Evolutionary conservation across 192 early-diverging fungal species (phyloP), one percentile per base, ranked within the genome.

Genomic region (Linnemannia elongata): DNA sequence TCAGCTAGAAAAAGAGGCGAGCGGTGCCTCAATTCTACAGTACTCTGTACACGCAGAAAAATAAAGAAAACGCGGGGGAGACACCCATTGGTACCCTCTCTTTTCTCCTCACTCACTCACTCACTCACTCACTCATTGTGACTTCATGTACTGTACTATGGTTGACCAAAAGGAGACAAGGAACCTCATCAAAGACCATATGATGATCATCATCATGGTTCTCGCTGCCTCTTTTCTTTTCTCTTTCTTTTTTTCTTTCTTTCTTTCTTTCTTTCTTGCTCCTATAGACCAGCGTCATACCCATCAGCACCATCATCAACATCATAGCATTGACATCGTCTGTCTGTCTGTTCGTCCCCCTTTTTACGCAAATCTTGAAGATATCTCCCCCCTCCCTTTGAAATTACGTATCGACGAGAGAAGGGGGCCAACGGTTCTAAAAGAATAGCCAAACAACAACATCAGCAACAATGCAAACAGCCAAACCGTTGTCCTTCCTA

Each of bases 21-120:
- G 69, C 69, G 38, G 69, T 69, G 55, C 55, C 55, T 57, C 55
- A 57, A 52, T 45, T 45, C n/a, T n/a, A n/a, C n/a, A n/a, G 18
- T 22, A 24, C 12, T 3, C 20, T 20, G 0, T 24, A n/a, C n/a
- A 6, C 8, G 8, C n/a, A 9, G 55, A 60, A 9, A 66, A 30
- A 66, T 27, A 57, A 13, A 10, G 13, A 66, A 66, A 66, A 35
- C 27, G 60, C 60, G 60, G 60, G 60, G 60, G 60, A 66, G n/a
- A 33, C 55, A 66, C 7, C 27, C 60, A 66, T 66, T 57, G 55
- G 55, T 57, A 27, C 55, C 55, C n/a, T 60, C n/a, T 27, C 6
- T 57, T n/a, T n/a, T n/a, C n/a, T n/a, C n/a, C n/a, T n/a, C n/a
- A n/a, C n/a, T n/a, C n/a, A n/a, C n/a, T n/a, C n/a, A 15, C n/a